A percentile compares a stretch with the other conserved stretches of the same genome.
These are phyloP conservation scores for Ascocoryne sarcoides DNA, from an alignment of 2,329 filamentous ascomycete species.

Conservation along the genomic window DNA sequence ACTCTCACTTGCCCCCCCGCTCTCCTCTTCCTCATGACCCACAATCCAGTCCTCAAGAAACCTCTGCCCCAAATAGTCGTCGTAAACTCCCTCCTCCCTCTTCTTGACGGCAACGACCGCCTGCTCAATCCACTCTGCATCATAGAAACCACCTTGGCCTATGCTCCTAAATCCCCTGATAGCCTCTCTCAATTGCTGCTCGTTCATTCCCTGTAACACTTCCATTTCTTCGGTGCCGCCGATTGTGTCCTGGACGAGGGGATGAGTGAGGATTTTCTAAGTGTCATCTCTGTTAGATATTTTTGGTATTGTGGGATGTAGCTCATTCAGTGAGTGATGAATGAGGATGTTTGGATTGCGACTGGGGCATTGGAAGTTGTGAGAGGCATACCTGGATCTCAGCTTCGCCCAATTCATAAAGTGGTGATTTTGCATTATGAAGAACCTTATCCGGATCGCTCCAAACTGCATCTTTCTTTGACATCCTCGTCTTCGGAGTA, in stretches of 20 bases:
- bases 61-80: background rate
- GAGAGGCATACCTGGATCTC: background rate
- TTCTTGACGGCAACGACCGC: background rate
- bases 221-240: background rate
- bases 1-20: too few relatives aligned
- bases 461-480: conserved; percentile 2
- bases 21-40: background rate
- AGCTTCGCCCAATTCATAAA: background rate
- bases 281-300: background rate
- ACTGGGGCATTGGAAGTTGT: background rate
- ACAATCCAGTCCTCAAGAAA: background rate
- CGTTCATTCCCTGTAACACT: background rate
- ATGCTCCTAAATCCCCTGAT: background rate
- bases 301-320: background rate
- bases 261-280: background rate
- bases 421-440: background rate
- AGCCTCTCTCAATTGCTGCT: background rate
- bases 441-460: background rate
- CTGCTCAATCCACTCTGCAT: background rate
- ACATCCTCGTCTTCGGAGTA: background rate
- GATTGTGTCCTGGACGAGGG: background rate
- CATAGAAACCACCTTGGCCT: background rate
- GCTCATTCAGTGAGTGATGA: too few relatives aligned
- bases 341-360: too few relatives aligned
- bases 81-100: background rate